Conservation (phyloP, 164 flowering plant genomes). For the Magnolia officinalis region DNA sequence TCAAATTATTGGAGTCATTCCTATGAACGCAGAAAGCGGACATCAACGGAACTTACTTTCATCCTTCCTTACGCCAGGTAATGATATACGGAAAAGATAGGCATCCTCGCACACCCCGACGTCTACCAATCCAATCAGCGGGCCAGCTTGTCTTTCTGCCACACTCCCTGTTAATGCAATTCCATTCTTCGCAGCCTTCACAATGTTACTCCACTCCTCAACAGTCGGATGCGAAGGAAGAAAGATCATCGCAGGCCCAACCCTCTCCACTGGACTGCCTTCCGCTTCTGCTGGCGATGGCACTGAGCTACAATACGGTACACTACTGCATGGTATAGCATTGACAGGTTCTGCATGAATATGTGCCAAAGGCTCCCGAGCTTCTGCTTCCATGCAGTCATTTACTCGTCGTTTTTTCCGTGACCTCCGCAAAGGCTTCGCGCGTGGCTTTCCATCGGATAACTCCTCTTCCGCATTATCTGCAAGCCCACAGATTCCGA, state of each 20-base stretch:
- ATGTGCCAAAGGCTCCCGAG: constrained; percentile 4
- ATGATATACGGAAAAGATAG: constrained; percentile 60
- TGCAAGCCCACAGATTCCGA: background rate
- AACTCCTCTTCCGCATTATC: constrained; percentile 8
- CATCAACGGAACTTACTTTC: constrained; percentile 43
- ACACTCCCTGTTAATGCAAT: constrained; percentile 58
- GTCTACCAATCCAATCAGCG: constrained; percentile 53
- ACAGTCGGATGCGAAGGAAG: constrained; percentile 46
- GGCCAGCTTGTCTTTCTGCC: constrained; percentile 49
- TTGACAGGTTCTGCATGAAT: constrained; percentile 28
- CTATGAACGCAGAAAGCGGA: background rate
- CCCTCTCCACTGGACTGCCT: constrained; percentile 8
- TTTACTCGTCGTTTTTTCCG: constrained; percentile 11
- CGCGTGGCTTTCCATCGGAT: constrained; percentile 9
- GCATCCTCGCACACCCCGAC: constrained; percentile 61
- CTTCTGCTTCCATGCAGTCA: background rate
- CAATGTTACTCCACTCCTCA: constrained; percentile 39
- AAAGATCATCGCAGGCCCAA: constrained; percentile 39
- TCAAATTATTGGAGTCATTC: background rate
- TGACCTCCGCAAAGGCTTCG: constrained; percentile 4
- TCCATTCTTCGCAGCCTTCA: constrained; percentile 39
- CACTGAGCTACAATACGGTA: background rate
- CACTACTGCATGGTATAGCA: constrained; percentile 6
- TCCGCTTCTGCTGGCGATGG: constrained; percentile 11
- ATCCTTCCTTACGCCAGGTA: constrained; percentile 72